Evolutionary conservation across 192 early-diverging fungal species (phyloP).

Genomic region (Diversispora eburnea): DNA sequence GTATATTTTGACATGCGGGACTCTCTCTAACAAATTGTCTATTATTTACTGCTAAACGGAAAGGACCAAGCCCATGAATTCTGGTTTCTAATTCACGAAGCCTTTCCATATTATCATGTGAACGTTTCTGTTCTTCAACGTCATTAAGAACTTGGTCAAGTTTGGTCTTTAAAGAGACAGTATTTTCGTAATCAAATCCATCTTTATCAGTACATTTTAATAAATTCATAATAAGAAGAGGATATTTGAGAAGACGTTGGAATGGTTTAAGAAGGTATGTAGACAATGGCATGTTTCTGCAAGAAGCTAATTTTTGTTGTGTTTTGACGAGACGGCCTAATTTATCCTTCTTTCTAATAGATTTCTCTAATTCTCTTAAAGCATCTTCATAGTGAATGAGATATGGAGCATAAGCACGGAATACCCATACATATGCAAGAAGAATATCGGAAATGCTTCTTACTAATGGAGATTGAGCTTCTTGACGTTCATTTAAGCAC

Average conservation of each 20-base stretch:
- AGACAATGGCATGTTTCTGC: slow-evolving; percentile 52
- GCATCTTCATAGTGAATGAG: slow-evolving; percentile 58
- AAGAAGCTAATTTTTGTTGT: slow-evolving; percentile 46
- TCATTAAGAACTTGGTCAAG: slow-evolving; percentile 29
- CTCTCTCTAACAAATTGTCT: slow-evolving; percentile 14
- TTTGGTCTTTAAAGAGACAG: slow-evolving; percentile 28
- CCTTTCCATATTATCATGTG: slow-evolving; percentile 30
- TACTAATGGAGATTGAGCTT: slow-evolving; percentile 50
- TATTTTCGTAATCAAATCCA: slow-evolving; percentile 32
- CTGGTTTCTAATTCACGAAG: slow-evolving; percentile 28
- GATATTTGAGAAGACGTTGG: slow-evolving; percentile 61
- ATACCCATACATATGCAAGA: slow-evolving; percentile 43
- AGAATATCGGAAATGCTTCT: slow-evolving; percentile 52
- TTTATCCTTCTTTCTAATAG: slow-evolving; percentile 42
- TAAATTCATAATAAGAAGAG: slow-evolving; percentile 53
- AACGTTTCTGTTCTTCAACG: slow-evolving; percentile 33
- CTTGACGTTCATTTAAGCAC: slow-evolving; percentile 52
- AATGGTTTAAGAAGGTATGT: slow-evolving; percentile 54
- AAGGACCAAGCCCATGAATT: slow-evolving; percentile 29
- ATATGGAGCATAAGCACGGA: slow-evolving; percentile 49
- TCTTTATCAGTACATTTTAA: slow-evolving; percentile 38
- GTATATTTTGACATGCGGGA: slow-evolving; percentile 24
- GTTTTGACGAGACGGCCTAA: slow-evolving; percentile 49
- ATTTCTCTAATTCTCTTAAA: slow-evolving; percentile 44
- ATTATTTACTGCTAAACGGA: slow-evolving; percentile 21